Conservation (phyloP, 345 rosid species). For the Noccaea caerulescens region DNA sequence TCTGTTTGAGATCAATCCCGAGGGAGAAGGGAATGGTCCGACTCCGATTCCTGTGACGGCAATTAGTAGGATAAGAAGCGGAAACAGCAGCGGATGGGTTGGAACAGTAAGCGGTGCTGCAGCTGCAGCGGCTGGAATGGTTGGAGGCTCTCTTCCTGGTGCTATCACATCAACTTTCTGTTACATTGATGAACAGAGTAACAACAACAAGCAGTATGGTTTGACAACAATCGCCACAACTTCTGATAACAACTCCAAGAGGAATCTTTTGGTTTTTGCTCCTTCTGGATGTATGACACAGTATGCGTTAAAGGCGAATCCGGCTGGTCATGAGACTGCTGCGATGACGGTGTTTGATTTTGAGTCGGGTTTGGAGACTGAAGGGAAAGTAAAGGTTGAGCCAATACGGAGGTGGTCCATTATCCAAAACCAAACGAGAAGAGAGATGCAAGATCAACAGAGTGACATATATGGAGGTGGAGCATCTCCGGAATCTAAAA, state of each 20-base stretch:
- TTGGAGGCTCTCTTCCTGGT: slow-evolving; percentile 59
- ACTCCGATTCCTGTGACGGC: slow-evolving; percentile 76
- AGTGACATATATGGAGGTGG: slow-evolving; percentile 84
- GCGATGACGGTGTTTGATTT: slow-evolving; percentile 42
- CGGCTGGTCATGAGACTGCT: slow-evolving; percentile 46
- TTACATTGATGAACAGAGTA: slow-evolving; percentile 56
- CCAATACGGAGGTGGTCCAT: slow-evolving; percentile 89
- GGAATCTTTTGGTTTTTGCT: slow-evolving; percentile 78
- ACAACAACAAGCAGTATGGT: slow-evolving; percentile 24
- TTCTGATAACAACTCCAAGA: slow-evolving; percentile 46
- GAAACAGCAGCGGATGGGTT: slow-evolving; percentile 75
- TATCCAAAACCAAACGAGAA: slow-evolving; percentile 69
- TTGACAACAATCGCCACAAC: slow-evolving; percentile 20
- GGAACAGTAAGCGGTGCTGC: slow-evolving; percentile 80
- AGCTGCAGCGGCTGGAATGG: slow-evolving; percentile 85
- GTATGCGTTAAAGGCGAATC: slow-evolving; percentile 53
- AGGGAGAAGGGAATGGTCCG: slow-evolving; percentile 52
- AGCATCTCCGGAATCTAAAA: slow-evolving; percentile 57
- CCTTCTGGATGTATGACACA: slow-evolving; percentile 86
- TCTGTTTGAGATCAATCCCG: slow-evolving; percentile 77
- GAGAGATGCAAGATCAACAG: slow-evolving; percentile 69
- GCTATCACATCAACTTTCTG: slow-evolving; percentile 79
- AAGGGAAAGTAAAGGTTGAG: slow-evolving; percentile 67
- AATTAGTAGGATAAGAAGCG: slow-evolving; percentile 80
- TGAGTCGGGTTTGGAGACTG: slow-evolving; percentile 63